A percentile compares a stretch with the other conserved stretches of the same genome.
Conservation (phyloP, 257 asterid genomes). For the Marsdenia floribunda region DNA sequence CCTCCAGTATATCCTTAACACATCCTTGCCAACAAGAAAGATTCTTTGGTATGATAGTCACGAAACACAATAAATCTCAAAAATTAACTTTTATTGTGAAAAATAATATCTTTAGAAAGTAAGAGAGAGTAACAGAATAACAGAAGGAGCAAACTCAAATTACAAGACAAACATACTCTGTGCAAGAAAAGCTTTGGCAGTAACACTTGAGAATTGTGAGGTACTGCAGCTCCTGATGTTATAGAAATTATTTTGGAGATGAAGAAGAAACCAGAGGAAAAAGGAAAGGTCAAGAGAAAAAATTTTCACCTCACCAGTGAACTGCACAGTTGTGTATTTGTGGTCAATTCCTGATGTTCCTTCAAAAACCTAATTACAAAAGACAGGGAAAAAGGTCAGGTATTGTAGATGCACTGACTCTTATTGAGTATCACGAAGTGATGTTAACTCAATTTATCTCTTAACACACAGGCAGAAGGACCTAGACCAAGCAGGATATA, state of each 20-base stretch:
- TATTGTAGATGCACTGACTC: slow-evolving; percentile 9
- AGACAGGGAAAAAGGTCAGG: slow-evolving; percentile 17
- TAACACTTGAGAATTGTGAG: slow-evolving; percentile 35
- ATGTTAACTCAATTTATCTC: background rate
- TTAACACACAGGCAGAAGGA: too few species aligned
- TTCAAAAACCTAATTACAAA: slow-evolving; percentile 67
- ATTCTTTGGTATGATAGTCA: background rate
- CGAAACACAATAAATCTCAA: background rate
- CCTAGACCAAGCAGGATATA: background rate
- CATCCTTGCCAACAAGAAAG: too few species aligned
- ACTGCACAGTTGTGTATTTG: slow-evolving; percentile 92
- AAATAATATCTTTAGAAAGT: background rate
- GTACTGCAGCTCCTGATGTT: slow-evolving; percentile 22
- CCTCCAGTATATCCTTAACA: too few species aligned
- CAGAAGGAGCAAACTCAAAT: background rate
- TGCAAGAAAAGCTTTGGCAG: slow-evolving; percentile 66
- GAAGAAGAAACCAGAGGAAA: slow-evolving; percentile 16
- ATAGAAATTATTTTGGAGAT: background rate
- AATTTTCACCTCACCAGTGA: slow-evolving; percentile 81
- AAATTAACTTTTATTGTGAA: background rate
- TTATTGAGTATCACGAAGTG: background rate
- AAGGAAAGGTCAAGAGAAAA: slow-evolving; percentile 5
- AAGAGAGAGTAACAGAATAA: background rate
- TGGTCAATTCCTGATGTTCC: slow-evolving; percentile 98
- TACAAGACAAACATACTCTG: slow-evolving; percentile 42